phyloP scores from a whole-genome alignment of 176 grass and related monocot genomes.

The Oryza australiensis region DNA sequence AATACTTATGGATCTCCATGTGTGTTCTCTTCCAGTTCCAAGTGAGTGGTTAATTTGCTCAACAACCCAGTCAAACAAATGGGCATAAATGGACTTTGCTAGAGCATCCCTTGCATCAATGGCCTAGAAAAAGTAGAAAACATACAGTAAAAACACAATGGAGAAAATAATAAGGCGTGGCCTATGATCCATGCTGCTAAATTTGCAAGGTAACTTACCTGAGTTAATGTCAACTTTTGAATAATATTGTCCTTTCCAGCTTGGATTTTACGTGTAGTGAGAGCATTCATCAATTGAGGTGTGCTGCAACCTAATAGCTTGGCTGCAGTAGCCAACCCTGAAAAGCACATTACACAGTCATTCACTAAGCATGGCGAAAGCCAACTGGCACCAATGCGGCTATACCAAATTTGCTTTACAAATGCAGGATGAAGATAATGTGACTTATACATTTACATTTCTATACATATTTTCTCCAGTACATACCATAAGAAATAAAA shows the following conservation, averaged over 20 bases:
- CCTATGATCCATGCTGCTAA: background rate
- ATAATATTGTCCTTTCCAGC: slow-evolving; percentile 89
- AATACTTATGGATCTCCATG: slow-evolving; percentile 91
- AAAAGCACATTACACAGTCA: slow-evolving; percentile 26
- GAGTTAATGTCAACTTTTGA: slow-evolving; percentile 80
- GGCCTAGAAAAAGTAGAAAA: slow-evolving; percentile 56
- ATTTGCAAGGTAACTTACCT: slow-evolving; percentile 52
- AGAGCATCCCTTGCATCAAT: slow-evolving; percentile 88
- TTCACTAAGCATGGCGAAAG: background rate
- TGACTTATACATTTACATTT: background rate
- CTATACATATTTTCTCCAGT: slow-evolving; percentile 8
- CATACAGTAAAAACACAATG: slow-evolving; percentile 21
- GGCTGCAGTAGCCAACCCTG: slow-evolving; percentile 68
- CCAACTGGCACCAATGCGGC: background rate
- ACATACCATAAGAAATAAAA: background rate
- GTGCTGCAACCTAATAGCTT: slow-evolving; percentile 80
- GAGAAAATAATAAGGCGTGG: background rate
- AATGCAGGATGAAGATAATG: background rate
- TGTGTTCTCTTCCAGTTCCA: slow-evolving; percentile 52
- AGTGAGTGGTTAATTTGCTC: slow-evolving; percentile 85
- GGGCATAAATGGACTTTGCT: slow-evolving; percentile 87
- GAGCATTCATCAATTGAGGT: slow-evolving; percentile 60
- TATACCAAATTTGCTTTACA: slow-evolving; percentile 1
- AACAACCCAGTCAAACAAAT: slow-evolving; percentile 90
- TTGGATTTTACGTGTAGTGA: slow-evolving; percentile 83